These are phyloP conservation scores for Melastoma malabathricum DNA, from an alignment of 345 rosid species.

Conservation along the genomic window DNA sequence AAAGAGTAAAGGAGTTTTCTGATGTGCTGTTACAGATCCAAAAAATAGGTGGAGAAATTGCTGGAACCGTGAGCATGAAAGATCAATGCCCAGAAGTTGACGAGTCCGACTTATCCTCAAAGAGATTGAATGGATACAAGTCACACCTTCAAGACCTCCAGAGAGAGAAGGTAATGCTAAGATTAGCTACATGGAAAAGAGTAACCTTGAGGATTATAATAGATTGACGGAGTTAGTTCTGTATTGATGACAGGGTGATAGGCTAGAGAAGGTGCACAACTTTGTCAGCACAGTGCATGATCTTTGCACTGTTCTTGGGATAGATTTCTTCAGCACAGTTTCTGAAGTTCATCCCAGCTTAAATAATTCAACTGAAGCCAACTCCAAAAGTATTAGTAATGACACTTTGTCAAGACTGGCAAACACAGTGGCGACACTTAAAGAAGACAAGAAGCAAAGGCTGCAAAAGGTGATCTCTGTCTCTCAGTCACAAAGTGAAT, in stretches of 20 bases:
- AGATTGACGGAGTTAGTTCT: neutral
- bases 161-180: conserved; percentile 61
- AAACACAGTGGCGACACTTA: conserved; percentile 50
- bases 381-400: conserved; percentile 84
- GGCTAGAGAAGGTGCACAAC: conserved; percentile 79
- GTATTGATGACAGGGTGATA: conserved; percentile 44
- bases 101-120: conserved; percentile 71
- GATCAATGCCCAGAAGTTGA: conserved; percentile 53
- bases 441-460: conserved; percentile 83
- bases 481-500: neutral
- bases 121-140: conserved; percentile 70
- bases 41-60: conserved; percentile 76
- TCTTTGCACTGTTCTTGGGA: conserved; percentile 78
- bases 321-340: conserved; percentile 74
- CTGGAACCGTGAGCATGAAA: conserved; percentile 39
- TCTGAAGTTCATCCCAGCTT: conserved; percentile 95
- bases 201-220: neutral
- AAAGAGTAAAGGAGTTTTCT: conserved; percentile 65
- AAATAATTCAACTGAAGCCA: conserved; percentile 45
- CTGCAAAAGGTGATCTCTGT: conserved; percentile 45
- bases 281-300: conserved; percentile 85
- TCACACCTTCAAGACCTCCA: conserved; percentile 78
- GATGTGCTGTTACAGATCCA: conserved; percentile 79
- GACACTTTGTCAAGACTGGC: conserved; percentile 74
- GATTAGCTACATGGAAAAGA: neutral